Percentiles rank a stretch among this genome's conserved stretches.
phyloP scores from a whole-genome alignment of 73 alveolate species.

The Paramecium sonneborni region DNA sequence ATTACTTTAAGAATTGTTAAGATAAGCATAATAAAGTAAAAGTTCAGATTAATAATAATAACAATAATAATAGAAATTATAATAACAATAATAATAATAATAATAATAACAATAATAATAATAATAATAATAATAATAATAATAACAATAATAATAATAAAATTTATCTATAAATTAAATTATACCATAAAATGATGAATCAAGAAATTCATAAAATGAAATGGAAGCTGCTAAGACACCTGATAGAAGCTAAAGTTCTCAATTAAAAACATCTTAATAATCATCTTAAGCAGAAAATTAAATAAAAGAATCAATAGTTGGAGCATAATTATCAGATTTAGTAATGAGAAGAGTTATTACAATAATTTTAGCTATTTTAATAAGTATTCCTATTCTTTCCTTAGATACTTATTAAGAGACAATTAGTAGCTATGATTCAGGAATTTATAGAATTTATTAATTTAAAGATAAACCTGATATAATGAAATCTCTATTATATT shows the following conservation, averaged over 20 bases:
- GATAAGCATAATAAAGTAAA: constrained; percentile 13
- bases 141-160: not conserved
- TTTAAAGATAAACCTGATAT: not conserved
- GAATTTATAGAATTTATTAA: constrained; percentile 13
- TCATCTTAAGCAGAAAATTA: constrained; percentile 5
- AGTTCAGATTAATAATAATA: not conserved
- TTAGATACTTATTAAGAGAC: constrained; percentile 71
- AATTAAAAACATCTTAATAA: not conserved
- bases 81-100: not conserved
- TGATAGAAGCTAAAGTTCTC: not conserved
- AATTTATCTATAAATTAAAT: not conserved
- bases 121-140: not conserved
- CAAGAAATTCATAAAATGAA: not conserved
- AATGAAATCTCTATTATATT: not conserved
- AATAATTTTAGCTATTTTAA: constrained; percentile 84
- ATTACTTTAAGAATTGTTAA: not conserved
- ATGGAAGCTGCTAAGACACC: constrained; percentile 7
- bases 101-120: not conserved
- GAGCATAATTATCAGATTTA: constrained; percentile 88
- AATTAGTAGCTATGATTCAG: constrained; percentile 62
- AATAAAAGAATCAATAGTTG: constrained; percentile 87
- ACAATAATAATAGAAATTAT: not conserved
- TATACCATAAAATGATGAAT: not conserved
- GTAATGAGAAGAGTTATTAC: constrained; percentile 92
- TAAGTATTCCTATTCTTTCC: constrained; percentile 78